These are phyloP conservation scores for Xylariaceae sp. DNA, from an alignment of 2,329 filamentous ascomycete genomes.

Conservation along the genomic window DNA sequence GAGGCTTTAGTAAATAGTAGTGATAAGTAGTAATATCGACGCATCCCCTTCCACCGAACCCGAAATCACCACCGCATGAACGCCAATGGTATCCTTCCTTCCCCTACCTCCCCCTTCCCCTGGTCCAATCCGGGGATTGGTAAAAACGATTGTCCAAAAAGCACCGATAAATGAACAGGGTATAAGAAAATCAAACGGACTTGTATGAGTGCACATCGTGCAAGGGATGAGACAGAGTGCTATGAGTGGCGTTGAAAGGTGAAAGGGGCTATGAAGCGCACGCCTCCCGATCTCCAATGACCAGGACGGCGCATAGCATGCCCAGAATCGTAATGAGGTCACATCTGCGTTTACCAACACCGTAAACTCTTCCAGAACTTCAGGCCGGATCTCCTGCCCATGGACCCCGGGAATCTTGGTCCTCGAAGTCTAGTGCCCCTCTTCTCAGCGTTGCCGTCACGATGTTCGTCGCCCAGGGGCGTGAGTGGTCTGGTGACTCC, in stretches of 20 bases:
- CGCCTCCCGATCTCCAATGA: too few relatives aligned
- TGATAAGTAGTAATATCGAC: too few relatives aligned
- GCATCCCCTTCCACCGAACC: not conserved
- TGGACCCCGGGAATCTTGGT: conserved; percentile 39
- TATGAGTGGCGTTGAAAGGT: too few relatives aligned
- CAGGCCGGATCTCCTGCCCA: conserved; percentile 37
- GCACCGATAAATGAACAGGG: too few relatives aligned
- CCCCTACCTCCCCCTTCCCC: too few relatives aligned
- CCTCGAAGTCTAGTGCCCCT: conserved; percentile 31
- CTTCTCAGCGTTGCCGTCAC: conserved; percentile 39
- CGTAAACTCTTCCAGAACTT: conserved; percentile 53
- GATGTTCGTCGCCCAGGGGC: conserved; percentile 40
- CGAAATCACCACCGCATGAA: not conserved
- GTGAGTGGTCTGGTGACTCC: conserved; percentile 56
- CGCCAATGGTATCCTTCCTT: conserved; percentile 6
- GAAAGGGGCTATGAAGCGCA: too few relatives aligned
- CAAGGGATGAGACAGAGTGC: not conserved
- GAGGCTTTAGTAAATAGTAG: too few relatives aligned
- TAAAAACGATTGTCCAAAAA: conserved; percentile 1
- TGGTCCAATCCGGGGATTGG: conserved; percentile 6
- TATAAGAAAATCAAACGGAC: not conserved
- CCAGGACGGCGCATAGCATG: too few relatives aligned
- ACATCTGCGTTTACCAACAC: conserved; percentile 42
- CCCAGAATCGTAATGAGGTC: too few relatives aligned
- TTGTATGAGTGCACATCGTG: not conserved